Evolutionary conservation across 2,329 filamentous ascomycete species (phyloP), one percentile per base, ranked within the genome.

Genomic region (Monosporascus sp.): DNA sequence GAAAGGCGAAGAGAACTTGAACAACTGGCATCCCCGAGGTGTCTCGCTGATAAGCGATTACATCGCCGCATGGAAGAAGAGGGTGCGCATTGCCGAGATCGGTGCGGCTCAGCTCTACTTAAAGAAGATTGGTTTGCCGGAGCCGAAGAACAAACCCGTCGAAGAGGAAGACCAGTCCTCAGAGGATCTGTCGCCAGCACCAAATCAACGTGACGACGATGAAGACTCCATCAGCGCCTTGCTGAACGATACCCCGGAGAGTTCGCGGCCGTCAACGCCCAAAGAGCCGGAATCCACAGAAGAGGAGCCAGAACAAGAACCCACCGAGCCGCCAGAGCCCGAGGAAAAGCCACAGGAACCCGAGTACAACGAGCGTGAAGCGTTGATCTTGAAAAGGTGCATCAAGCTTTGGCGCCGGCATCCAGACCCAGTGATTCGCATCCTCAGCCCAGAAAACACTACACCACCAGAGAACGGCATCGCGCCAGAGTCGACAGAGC

Each of bases 31-130:
- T 7, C 93, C 94, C 2, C 83, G 94, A 43, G 91, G 94, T 37
- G 89, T 97, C 3, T 95, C 90, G 0, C 75, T 99, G 1, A 87
- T 99, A n/a, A 84, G 86, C 54, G 94, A 99, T 70, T 96, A 87
- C 64, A 87, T 97, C 51, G 72, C 79, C 11, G 81, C 88, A 6
- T 85, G 85, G 55, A 90, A 89, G 71, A 87, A 88, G 65, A 85
- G 85, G 61, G 78, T 81, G 54, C 85, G 91, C 17, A 79, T 88
- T 27, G 84, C 86, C 8, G 93, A 97, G 65, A 86, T 97, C 39
- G 89, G 93, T 60, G 85, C 86, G 0, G 84, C 86, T 2, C 83
- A 89, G 58, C 81, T 82, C 15, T 76, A 87, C 27, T 73, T 93
- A 17, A 82, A 78, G 58, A 82, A 79, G 52, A 79, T 85, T 50